phyloP scores from a whole-genome alignment of 2,329 filamentous ascomycete species.

The Sclerotinia trifoliorum region DNA sequence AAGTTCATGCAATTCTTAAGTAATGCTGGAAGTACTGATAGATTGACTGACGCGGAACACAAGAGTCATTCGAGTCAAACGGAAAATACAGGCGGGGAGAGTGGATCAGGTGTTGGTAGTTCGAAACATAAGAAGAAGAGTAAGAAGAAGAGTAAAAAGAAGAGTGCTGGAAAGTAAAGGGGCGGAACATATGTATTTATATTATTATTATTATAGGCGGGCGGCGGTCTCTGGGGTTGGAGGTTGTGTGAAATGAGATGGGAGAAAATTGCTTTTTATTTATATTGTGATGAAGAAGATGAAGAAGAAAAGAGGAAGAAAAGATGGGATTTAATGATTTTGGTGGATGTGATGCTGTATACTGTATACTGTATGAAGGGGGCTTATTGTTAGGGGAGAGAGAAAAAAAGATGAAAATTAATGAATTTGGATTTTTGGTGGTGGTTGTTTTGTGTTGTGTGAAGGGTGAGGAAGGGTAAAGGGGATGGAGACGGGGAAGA shows the following conservation, averaged over 20 bases:
- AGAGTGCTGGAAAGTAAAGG: not conserved
- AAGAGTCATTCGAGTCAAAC: slow-evolving; percentile 17
- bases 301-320: not conserved
- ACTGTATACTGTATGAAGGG: not conserved
- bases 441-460: not conserved
- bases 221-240: not conserved
- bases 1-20: slow-evolving; percentile 13
- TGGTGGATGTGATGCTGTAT: not conserved
- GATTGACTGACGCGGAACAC: not conserved
- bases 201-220: not conserved
- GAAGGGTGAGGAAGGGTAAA: not conserved
- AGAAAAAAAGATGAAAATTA: not conserved
- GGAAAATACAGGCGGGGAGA: not conserved
- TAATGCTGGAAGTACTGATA: slow-evolving; percentile 1
- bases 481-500: not conserved
- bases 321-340: slow-evolving; percentile 14
- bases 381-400: no score
- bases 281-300: not conserved
- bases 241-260: not conserved
- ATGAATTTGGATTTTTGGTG: slow-evolving; percentile 2
- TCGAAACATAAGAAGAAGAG: slow-evolving; percentile 10
- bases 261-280: slow-evolving; percentile 3
- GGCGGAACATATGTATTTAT: not conserved
- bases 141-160: slow-evolving; percentile 16
- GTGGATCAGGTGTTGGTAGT: not conserved